phyloP scores from a whole-genome alignment of 78 protist genomes.

The Dictyostelium brefeldianum region DNA sequence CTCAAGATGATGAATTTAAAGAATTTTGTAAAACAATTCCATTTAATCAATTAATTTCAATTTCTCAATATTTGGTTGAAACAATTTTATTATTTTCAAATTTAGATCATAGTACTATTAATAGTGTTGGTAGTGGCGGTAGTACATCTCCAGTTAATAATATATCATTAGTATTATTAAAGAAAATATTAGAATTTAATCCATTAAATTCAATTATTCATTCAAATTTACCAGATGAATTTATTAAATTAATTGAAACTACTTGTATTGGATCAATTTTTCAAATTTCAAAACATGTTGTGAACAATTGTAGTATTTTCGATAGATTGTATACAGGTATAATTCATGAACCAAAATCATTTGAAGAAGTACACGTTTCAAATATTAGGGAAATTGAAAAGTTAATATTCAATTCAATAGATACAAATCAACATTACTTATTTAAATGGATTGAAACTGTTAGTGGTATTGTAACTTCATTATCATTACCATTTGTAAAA shows the following conservation, averaged over 20 bases:
- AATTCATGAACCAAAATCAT: constrained; percentile 5
- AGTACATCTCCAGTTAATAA: not conserved
- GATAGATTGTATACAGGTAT: constrained; percentile 18
- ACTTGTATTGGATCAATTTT: not conserved
- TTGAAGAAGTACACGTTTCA: not conserved
- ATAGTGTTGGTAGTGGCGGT: not conserved
- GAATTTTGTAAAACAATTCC: constrained; percentile 19
- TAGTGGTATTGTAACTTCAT: not conserved
- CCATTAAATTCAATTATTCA: not conserved
- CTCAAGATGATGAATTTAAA: constrained; percentile 14
- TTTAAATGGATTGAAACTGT: constrained; percentile 14
- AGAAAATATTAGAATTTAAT: constrained; percentile 24
- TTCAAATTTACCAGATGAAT: constrained; percentile 2
- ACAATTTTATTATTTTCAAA: constrained; percentile 8
- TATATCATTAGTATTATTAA: not conserved
- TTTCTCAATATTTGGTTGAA: constrained; percentile 20
- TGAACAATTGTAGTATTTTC: constrained; percentile 5
- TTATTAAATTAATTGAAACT: not conserved
- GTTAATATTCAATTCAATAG: not conserved
- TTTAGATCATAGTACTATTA: not conserved
- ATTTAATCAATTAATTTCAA: not conserved
- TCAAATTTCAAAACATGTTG: not conserved
- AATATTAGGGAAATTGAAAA: not conserved
- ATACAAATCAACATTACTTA: not conserved
- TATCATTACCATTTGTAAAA: constrained; percentile 3